A percentile compares a stretch with the other conserved stretches of the same genome.
Evolutionary conservation across 768 basidiomycete species (phyloP).

Genomic region (Trametopsis cervina): DNA sequence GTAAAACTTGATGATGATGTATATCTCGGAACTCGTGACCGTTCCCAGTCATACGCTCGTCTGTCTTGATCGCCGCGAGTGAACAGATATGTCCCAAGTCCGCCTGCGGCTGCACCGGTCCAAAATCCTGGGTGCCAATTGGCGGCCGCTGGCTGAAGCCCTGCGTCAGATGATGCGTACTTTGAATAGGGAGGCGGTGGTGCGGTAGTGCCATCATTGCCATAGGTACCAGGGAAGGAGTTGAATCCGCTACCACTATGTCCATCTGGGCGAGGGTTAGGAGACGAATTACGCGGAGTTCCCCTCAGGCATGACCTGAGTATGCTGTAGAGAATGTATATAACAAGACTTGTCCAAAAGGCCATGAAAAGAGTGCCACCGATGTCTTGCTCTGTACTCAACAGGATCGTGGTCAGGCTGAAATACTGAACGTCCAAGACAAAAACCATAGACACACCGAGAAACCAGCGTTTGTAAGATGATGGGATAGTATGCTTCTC

Average conservation of each 20-base stretch:
- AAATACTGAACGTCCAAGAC: background rate
- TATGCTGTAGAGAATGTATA: constrained; percentile 50
- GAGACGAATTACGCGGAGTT: constrained; percentile 24
- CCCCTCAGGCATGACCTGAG: constrained; percentile 45
- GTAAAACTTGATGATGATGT: background rate
- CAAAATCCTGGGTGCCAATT: constrained; percentile 73
- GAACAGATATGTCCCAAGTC: constrained; percentile 53
- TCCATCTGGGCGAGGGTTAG: constrained; percentile 19
- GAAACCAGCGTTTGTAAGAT: constrained; percentile 13
- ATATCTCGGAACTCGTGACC: constrained; percentile 5
- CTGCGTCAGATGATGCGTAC: constrained; percentile 22
- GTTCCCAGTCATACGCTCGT: constrained; percentile 57
- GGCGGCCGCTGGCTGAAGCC: constrained; percentile 17
- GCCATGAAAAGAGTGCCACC: constrained; percentile 45
- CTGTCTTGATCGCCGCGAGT: constrained; percentile 27
- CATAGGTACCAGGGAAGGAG: constrained; percentile 47
- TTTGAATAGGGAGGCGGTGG: constrained; percentile 54
- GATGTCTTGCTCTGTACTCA: constrained; percentile 24
- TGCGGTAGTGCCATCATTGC: constrained; percentile 27
- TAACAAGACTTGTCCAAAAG: constrained; percentile 48
- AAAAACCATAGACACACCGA: constrained; percentile 4
- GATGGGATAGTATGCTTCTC: constrained; percentile 13
- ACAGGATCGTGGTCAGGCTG: background rate
- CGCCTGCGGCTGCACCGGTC: constrained; percentile 75
- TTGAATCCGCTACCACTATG: constrained; percentile 31